phyloP scores from a whole-genome alignment of 805 yeast species.

The Wickerhamiella nectarea region DNA sequence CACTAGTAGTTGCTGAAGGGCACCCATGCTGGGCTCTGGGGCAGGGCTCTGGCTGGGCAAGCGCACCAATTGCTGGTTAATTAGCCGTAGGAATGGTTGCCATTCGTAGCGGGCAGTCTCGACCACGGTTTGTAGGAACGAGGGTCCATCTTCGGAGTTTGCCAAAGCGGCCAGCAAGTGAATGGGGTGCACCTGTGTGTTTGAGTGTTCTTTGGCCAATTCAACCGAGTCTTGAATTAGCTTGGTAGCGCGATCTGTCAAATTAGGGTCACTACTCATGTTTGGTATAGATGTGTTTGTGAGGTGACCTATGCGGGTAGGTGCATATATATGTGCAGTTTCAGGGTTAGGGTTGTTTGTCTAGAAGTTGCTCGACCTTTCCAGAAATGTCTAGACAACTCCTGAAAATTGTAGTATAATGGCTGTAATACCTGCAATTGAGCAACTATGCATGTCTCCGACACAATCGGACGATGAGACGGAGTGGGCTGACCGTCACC shows the following conservation, averaged over 20 bases:
- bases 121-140: conserved; percentile 65
- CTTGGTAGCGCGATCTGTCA: conserved; percentile 84
- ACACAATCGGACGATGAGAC: no score
- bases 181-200: conserved; percentile 73
- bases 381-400: neutral
- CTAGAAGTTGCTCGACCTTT: conserved; percentile 4
- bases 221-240: conserved; percentile 67
- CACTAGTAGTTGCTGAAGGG: conserved; percentile 61
- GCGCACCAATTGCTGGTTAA: conserved; percentile 69
- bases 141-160: conserved; percentile 41
- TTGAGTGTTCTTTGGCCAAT: conserved; percentile 71
- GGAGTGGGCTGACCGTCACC: no score
- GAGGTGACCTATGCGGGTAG: neutral
- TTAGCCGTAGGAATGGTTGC: conserved; percentile 60
- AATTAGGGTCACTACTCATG: conserved; percentile 29
- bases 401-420: no score
- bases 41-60: conserved; percentile 84
- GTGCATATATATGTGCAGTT: conserved; percentile 5
- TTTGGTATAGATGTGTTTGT: neutral
- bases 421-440: no score
- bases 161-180: conserved; percentile 89
- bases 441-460: no score
- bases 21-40: conserved; percentile 58
- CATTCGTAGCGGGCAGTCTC: conserved; percentile 86
- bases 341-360: conserved; percentile 4